Percentiles rank a stretch among this genome's conserved stretches.
Conservation (phyloP, 768 basidiomycete species). For the Amanita fuliginea region DNA sequence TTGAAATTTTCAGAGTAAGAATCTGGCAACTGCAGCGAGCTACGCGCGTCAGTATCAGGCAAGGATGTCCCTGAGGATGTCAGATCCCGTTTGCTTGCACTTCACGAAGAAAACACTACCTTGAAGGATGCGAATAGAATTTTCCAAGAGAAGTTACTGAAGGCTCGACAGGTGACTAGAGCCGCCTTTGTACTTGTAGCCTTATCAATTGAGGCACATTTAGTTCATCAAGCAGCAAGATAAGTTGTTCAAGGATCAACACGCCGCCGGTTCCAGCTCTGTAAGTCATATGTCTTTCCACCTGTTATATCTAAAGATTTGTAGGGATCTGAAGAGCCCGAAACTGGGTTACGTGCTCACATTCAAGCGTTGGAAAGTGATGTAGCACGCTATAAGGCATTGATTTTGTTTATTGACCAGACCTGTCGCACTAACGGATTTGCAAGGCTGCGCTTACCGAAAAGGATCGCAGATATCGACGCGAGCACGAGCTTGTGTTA, state of each 20-base stretch:
- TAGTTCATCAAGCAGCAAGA: slow-evolving; percentile 93
- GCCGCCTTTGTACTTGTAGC: not conserved
- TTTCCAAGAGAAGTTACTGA: slow-evolving; percentile 63
- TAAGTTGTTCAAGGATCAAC: slow-evolving; percentile 76
- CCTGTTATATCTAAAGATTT: not conserved
- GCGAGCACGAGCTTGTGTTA: slow-evolving; percentile 77
- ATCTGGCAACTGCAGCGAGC: slow-evolving; percentile 37
- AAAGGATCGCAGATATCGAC: slow-evolving; percentile 47
- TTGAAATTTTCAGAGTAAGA: not conserved
- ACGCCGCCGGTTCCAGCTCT: slow-evolving; percentile 42
- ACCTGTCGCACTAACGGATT: not conserved
- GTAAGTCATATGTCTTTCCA: slow-evolving; percentile 22
- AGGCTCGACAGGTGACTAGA: slow-evolving; percentile 57
- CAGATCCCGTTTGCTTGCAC: slow-evolving; percentile 56
- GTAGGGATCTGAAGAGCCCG: slow-evolving; percentile 59
- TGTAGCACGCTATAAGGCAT: slow-evolving; percentile 43
- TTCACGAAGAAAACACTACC: slow-evolving; percentile 70
- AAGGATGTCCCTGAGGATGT: slow-evolving; percentile 77
- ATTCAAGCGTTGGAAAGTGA: slow-evolving; percentile 61
- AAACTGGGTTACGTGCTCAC: slow-evolving; percentile 51
- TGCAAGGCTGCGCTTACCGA: slow-evolving; percentile 29
- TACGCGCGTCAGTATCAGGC: slow-evolving; percentile 66
- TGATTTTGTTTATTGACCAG: not conserved
- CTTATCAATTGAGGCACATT: not conserved
- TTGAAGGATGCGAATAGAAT: slow-evolving; percentile 66